phyloP scores from a whole-genome alignment of 768 basidiomycete genomes.

The Amanita exitialis region DNA sequence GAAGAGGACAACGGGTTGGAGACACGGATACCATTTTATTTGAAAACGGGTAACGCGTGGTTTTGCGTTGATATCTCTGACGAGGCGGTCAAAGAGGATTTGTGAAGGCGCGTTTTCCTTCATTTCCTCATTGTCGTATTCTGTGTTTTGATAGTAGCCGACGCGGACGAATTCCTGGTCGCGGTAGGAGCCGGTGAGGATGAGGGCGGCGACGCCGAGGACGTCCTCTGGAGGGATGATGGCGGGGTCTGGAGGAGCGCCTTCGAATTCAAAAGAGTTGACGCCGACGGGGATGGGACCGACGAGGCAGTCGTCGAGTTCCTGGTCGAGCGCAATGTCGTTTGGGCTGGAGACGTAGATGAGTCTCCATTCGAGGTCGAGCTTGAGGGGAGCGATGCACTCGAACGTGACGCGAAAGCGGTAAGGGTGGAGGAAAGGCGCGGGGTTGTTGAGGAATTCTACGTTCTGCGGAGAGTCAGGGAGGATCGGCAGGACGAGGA shows the following conservation, averaged over 20 bases:
- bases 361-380: slow-evolving; percentile 97
- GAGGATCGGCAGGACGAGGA: neutral
- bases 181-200: slow-evolving; percentile 90
- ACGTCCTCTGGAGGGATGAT: slow-evolving; percentile 87
- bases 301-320: slow-evolving; percentile 95
- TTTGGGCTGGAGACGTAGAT: slow-evolving; percentile 95
- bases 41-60: slow-evolving; percentile 91
- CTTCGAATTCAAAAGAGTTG: slow-evolving; percentile 96
- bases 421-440: slow-evolving; percentile 85
- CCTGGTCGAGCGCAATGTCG: slow-evolving; percentile 88
- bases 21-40: slow-evolving; percentile 71
- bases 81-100: slow-evolving; percentile 70
- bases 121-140: slow-evolving; percentile 94
- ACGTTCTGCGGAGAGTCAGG: slow-evolving; percentile 42
- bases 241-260: slow-evolving; percentile 70
- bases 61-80: slow-evolving; percentile 84
- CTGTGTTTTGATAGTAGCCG: slow-evolving; percentile 98
- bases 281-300: slow-evolving; percentile 96
- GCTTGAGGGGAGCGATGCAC: slow-evolving; percentile 84
- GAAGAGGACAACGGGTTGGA: neutral
- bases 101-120: slow-evolving; percentile 57
- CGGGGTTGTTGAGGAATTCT: slow-evolving; percentile 89
- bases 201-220: slow-evolving; percentile 93
- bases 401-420: slow-evolving; percentile 95
- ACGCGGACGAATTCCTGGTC: slow-evolving; percentile 99